These are phyloP conservation scores for Hypsizygus ulmarius DNA, from an alignment of 1,284 basidiomycete genomes.

Conservation along the genomic window DNA sequence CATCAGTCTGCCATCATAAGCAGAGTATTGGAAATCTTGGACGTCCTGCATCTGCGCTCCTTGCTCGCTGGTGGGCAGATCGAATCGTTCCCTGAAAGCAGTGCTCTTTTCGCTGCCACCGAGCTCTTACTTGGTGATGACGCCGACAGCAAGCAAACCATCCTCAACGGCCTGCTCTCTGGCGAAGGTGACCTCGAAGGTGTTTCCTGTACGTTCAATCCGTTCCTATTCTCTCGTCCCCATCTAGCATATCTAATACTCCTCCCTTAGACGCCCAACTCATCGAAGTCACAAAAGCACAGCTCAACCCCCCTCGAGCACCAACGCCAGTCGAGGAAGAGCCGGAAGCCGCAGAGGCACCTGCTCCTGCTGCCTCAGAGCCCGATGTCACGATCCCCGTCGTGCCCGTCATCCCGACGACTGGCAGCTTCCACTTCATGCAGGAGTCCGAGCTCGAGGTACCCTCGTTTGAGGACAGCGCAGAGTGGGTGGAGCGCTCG, in stretches of 20 bases:
- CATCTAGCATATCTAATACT: constrained; percentile 4
- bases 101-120: constrained; percentile 49
- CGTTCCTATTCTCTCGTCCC: constrained; percentile 17
- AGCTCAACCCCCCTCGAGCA: constrained; percentile 41
- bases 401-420: constrained; percentile 36
- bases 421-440: constrained; percentile 71
- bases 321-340: constrained; percentile 31
- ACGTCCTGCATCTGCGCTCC: constrained; percentile 63
- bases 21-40: constrained; percentile 53
- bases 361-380: constrained; percentile 4
- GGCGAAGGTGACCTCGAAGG: constrained; percentile 56
- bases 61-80: constrained; percentile 49
- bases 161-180: constrained; percentile 54
- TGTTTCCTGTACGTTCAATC: constrained; percentile 61
- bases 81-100: constrained; percentile 46
- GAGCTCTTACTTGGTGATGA: constrained; percentile 56
- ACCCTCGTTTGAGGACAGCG: constrained; percentile 43
- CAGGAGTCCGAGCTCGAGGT: constrained; percentile 72
- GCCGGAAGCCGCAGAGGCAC: constrained; percentile 20
- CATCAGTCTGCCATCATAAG: constrained; percentile 36
- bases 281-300: constrained; percentile 50
- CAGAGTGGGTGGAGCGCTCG: constrained; percentile 51
- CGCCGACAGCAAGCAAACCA: constrained; percentile 43
- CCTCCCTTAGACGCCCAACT: constrained; percentile 51
- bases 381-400: constrained; percentile 32